phyloP scores from a whole-genome alignment of 1,284 basidiomycete species.

The Ceratobasidium sp. region DNA sequence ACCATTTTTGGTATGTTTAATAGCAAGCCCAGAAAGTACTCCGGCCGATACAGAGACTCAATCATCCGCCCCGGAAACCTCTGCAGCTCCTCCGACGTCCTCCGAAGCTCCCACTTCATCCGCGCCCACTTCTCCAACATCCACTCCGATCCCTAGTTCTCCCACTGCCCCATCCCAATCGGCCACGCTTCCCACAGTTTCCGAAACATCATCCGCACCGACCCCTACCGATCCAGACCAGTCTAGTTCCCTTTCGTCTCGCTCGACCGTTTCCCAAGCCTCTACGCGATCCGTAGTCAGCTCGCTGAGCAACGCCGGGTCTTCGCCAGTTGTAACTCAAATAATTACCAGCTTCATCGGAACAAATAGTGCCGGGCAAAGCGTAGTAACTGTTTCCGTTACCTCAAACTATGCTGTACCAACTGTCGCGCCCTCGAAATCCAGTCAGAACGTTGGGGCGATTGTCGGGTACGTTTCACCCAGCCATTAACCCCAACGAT shows the following conservation, averaged over 20 bases:
- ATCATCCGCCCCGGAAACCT: not conserved
- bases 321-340: constrained; percentile 5
- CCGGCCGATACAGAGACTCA: constrained; percentile 12
- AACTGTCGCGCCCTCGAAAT: constrained; percentile 15
- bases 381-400: constrained; percentile 10
- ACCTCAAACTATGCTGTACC: constrained; percentile 23
- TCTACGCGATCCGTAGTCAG: constrained; percentile 12
- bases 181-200: constrained; percentile 4
- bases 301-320: not conserved
- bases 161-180: not conserved
- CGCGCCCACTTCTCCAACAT: not conserved
- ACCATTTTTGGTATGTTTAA: not conserved
- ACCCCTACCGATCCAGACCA: constrained; percentile 9
- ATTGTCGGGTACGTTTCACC: constrained; percentile 23
- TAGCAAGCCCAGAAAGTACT: constrained; percentile 24
- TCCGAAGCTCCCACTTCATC: not conserved
- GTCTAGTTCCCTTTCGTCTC: constrained; percentile 11
- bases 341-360: constrained; percentile 17
- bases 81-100: not conserved
- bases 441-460: constrained; percentile 1
- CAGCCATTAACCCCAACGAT: not conserved
- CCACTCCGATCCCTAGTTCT: not conserved
- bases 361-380: constrained; percentile 22
- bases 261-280: constrained; percentile 1
- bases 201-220: constrained; percentile 8